A percentile compares a stretch with the other conserved stretches of the same genome.
Conservation (phyloP, 163 green algal species). For the Picocystis sp. region DNA sequence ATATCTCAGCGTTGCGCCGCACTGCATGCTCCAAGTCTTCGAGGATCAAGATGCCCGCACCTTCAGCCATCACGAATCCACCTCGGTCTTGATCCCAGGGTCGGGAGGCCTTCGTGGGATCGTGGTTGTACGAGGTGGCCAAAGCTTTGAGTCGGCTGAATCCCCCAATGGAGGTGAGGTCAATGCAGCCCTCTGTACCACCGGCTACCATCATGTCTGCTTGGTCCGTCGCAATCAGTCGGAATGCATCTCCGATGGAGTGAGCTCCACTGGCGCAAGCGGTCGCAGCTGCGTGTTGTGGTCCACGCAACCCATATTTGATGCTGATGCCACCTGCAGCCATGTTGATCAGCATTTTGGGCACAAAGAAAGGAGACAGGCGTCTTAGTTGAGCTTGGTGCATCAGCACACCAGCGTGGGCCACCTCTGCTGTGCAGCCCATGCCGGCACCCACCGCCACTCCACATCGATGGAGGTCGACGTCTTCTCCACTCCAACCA, state of each 20-base stretch:
- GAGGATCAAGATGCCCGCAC: conserved; percentile 65
- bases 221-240: conserved; percentile 55
- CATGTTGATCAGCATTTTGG: conserved; percentile 81
- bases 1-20: conserved; percentile 39
- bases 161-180: conserved; percentile 60
- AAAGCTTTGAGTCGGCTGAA: conserved; percentile 69
- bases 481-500: conserved; percentile 29
- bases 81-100: conserved; percentile 67
- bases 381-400: conserved; percentile 25
- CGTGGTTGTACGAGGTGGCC: conserved; percentile 26
- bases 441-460: conserved; percentile 80
- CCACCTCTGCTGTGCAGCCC: conserved; percentile 60
- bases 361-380: conserved; percentile 78
- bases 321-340: conserved; percentile 73
- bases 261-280: conserved; percentile 73
- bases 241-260: conserved; percentile 69
- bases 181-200: conserved; percentile 71
- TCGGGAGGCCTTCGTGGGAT: conserved; percentile 29
- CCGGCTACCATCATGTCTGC: conserved; percentile 77
- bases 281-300: conserved; percentile 60
- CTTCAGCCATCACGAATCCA: conserved; percentile 90
- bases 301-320: conserved; percentile 40
- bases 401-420: conserved; percentile 42
- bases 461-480: conserved; percentile 21
- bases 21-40: conserved; percentile 57